Conservation (phyloP, 768 basidiomycete species). For the Tricholoma matsutake region DNA sequence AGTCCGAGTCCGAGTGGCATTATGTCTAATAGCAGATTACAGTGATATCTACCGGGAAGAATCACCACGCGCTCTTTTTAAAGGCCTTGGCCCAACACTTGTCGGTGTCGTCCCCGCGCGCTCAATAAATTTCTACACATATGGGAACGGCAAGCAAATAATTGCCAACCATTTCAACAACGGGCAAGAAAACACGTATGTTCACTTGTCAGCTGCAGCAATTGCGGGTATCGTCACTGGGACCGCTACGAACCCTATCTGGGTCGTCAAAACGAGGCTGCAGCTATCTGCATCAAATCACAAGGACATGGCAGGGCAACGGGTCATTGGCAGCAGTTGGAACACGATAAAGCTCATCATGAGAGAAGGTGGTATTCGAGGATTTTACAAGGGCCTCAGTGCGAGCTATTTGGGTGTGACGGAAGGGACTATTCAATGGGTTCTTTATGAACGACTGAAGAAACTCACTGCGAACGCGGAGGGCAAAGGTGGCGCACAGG, state of each 20-base stretch:
- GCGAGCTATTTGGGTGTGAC: constrained; percentile 96
- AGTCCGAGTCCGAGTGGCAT: background rate
- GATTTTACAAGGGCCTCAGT: constrained; percentile 93
- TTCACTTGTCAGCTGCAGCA: constrained; percentile 86
- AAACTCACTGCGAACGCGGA: constrained; percentile 52
- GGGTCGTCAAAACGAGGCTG: constrained; percentile 97
- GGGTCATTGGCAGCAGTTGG: constrained; percentile 51
- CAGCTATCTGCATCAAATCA: constrained; percentile 57
- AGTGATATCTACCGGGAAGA: constrained; percentile 90
- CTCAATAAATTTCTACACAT: constrained; percentile 97
- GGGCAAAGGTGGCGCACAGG: constrained; percentile 51
- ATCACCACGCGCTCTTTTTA: constrained; percentile 87
- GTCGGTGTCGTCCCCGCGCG: constrained; percentile 95
- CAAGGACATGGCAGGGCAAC: constrained; percentile 12
- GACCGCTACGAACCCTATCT: constrained; percentile 94
- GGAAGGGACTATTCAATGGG: constrained; percentile 97
- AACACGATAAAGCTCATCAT: constrained; percentile 70
- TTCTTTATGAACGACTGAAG: constrained; percentile 91
- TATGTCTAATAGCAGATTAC: background rate
- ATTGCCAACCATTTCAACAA: constrained; percentile 82
- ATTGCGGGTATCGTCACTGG: constrained; percentile 84
- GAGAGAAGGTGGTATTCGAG: constrained; percentile 75
- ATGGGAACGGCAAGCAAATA: constrained; percentile 93
- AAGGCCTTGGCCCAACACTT: constrained; percentile 90
- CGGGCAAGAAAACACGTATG: constrained; percentile 75